Base-by-base conservation (phyloP, 2,329 filamentous ascomycete genomes). In the Amphichorda felina region DNA sequence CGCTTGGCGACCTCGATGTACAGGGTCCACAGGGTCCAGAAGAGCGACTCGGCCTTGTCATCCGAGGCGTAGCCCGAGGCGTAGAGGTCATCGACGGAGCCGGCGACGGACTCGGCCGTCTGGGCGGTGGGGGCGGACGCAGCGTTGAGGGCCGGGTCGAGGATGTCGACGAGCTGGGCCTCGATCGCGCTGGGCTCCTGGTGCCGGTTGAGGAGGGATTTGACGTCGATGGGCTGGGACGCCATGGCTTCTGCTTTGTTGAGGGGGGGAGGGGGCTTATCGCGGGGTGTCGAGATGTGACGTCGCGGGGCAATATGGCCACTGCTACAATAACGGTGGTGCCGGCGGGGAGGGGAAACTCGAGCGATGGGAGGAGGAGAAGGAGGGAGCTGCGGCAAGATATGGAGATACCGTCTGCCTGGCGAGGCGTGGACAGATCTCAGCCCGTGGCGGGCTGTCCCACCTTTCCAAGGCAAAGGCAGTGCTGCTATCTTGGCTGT, bases 11-110 rank as follows among this genome's bases (percentile, higher is more conserved):
- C 40, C 22, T 40, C 38, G 30, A 51, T 34, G 31, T 54, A 31
- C 14, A 50, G 35, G 4, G 42, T 40, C 54, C 54, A 56, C 15
- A 55, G 40, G 3, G 38, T 41, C 48, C 50, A 55, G 34, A 56
- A 46, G 37, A 48, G 50, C 29, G 43, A 38, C 33, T 50, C 49
- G 32, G 40, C 30, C 15, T 39, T 29, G 8, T 46, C 39, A 5
- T 45, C 41, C 21, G 38, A 30, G 19, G 32, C 16, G 9, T 38
- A 29, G 28, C 36, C 39, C 15, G 36, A 33, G 7, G 40, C 40
- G 36, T 48, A 51, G 8, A 51, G 46, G 31, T 42, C 30, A 41
- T 54, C 49, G 32, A 55, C 44, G 13, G 45, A 37, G 26, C 30
- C 33, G 32, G 49, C 50, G 8, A 46, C 41, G 19, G 33, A 40